These are phyloP conservation scores for Cytospora chrysosperma DNA, from an alignment of 2,329 filamentous ascomycete genomes.

Conservation along the genomic window DNA sequence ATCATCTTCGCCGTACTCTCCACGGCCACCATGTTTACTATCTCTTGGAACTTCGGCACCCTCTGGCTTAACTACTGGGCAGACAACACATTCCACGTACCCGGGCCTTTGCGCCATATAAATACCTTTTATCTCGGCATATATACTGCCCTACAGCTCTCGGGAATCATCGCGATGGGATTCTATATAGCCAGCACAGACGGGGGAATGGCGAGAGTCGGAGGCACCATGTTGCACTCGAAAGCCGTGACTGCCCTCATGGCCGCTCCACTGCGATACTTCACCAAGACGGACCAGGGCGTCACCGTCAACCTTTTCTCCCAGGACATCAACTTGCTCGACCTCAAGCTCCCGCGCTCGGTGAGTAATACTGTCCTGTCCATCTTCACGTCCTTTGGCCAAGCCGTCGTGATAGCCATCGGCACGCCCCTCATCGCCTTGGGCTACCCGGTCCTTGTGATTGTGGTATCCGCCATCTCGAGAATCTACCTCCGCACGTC, in stretches of 20 bases:
- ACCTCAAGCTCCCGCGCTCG: slow-evolving; percentile 25
- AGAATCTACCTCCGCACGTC: slow-evolving; percentile 47
- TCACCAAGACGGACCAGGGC: slow-evolving; percentile 38
- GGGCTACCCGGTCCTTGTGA: slow-evolving; percentile 39
- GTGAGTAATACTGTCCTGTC: slow-evolving; percentile 29
- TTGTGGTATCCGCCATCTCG: slow-evolving; percentile 39
- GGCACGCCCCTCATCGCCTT: slow-evolving; percentile 35
- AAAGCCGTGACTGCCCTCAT: slow-evolving; percentile 35
- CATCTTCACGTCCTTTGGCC: slow-evolving; percentile 26
- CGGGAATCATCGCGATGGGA: slow-evolving; percentile 26
- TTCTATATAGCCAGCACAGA: slow-evolving; percentile 27
- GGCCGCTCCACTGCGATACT: slow-evolving; percentile 35
- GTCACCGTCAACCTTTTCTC: slow-evolving; percentile 41
- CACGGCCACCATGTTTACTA: background rate
- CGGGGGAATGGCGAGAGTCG: slow-evolving; percentile 26
- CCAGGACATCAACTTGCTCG: slow-evolving; percentile 34
- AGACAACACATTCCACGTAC: slow-evolving; percentile 19
- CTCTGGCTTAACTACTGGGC: slow-evolving; percentile 25
- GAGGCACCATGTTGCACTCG: slow-evolving; percentile 31
- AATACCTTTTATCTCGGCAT: slow-evolving; percentile 33
- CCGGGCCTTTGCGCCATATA: slow-evolving; percentile 18
- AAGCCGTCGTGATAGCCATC: slow-evolving; percentile 41
- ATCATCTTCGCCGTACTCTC: slow-evolving; percentile 9
- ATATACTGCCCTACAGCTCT: slow-evolving; percentile 30
- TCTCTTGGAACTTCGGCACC: slow-evolving; percentile 15